phyloP scores from a whole-genome alignment of 192 early-diverging fungal genomes.

The Coemansia sp. region DNA sequence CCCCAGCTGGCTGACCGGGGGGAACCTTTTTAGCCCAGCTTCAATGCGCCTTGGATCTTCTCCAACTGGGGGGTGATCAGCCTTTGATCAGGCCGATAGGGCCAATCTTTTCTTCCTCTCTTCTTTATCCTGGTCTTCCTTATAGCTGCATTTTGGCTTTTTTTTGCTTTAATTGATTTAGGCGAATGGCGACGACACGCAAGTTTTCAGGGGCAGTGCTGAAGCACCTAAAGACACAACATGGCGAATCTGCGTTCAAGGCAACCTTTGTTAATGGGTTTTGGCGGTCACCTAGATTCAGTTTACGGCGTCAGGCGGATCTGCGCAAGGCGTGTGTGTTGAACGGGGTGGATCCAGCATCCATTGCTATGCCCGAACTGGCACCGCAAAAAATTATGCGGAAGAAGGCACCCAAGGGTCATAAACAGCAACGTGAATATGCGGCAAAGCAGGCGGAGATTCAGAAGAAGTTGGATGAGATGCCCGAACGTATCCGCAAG shows the following conservation, averaged over 20 bases:
- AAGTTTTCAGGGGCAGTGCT: conserved; percentile 29
- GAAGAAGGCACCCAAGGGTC: conserved; percentile 49
- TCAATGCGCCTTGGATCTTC: no score
- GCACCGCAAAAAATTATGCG: conserved; percentile 35
- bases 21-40: no score
- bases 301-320: conserved; percentile 53
- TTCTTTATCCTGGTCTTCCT: background rate
- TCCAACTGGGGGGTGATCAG: no score
- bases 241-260: conserved; percentile 28
- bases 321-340: conserved; percentile 58
- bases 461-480: conserved; percentile 40
- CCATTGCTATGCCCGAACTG: conserved; percentile 48
- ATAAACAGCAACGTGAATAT: conserved; percentile 45
- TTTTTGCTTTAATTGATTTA: background rate
- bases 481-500: conserved; percentile 47
- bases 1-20: no score
- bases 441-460: conserved; percentile 34
- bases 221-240: conserved; percentile 15
- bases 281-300: conserved; percentile 51
- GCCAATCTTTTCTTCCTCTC: background rate
- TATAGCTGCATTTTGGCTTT: background rate
- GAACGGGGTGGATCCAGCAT: conserved; percentile 42
- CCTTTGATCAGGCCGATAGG: no score
- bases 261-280: conserved; percentile 36
- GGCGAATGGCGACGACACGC: conserved; percentile 35